phyloP scores from a whole-genome alignment of 345 rosid species.

The Lepidium aucheri region DNA sequence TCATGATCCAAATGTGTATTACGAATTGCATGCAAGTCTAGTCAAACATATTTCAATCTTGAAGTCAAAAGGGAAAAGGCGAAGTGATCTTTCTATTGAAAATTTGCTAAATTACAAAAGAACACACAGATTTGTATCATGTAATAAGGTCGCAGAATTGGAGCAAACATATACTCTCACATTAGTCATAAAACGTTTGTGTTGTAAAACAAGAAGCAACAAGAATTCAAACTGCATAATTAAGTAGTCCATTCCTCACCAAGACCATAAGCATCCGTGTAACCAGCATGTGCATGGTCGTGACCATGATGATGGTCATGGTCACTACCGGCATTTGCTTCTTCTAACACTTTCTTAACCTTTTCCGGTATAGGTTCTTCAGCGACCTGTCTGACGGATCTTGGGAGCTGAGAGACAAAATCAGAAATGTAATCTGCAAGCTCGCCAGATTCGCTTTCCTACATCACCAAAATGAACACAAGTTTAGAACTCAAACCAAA shows the following conservation, averaged over 20 bases:
- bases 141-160: neutral
- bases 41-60: neutral
- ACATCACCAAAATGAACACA: conserved; percentile 7
- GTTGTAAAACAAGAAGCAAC: neutral
- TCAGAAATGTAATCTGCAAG: conserved; percentile 41
- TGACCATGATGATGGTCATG: conserved; percentile 26
- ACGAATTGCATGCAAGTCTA: no score
- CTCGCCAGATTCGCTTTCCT: conserved; percentile 64
- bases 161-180: neutral
- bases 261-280: conserved; percentile 30
- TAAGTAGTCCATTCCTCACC: conserved; percentile 48
- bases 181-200: neutral
- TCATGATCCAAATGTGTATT: no score
- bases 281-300: conserved; percentile 30
- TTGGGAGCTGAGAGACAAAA: conserved; percentile 62
- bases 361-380: conserved; percentile 43
- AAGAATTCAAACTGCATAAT: neutral
- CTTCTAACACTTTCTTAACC: conserved; percentile 41
- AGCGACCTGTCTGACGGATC: conserved; percentile 35
- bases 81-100: neutral
- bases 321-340: conserved; percentile 41
- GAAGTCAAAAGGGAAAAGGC: neutral
- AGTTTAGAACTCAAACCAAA: neutral
- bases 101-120: neutral
- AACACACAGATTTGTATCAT: neutral